Percentiles rank a stretch among this genome's conserved stretches.
These are phyloP conservation scores for Spirogloea muscicola DNA, from an alignment of 139 green algal genomes.

Conservation along the genomic window DNA sequence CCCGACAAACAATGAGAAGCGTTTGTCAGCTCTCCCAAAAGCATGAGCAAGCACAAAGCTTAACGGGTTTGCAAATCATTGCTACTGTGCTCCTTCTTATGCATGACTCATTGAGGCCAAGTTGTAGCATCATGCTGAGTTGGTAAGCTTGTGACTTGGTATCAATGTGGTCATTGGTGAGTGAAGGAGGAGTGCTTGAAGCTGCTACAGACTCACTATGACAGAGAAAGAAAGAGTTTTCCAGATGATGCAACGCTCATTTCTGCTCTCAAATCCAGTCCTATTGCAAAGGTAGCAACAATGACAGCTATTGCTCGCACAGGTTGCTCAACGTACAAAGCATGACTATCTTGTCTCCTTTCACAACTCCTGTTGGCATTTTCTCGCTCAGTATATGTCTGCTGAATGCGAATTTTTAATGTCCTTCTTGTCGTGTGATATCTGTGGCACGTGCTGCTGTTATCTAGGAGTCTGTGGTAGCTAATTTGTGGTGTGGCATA, in stretches of 20 bases:
- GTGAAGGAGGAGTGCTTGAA: constrained; percentile 60
- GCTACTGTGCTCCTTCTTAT: constrained; percentile 1
- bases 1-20: neutral
- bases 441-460: no score
- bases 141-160: neutral
- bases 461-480: no score
- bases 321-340: neutral
- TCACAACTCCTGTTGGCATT: neutral
- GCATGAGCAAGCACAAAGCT: no score
- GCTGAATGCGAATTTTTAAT: neutral
- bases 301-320: neutral
- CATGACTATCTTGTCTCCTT: neutral
- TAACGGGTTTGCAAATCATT: constrained; percentile 4
- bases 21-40: neutral
- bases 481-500: neutral
- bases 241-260: constrained; percentile 48
- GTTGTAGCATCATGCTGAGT: neutral
- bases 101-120: neutral
- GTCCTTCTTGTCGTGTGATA: neutral
- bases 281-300: constrained; percentile 4
- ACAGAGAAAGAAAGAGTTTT: constrained; percentile 52
- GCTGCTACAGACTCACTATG: constrained; percentile 47
- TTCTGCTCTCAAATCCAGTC: constrained; percentile 53
- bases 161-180: neutral
- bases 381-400: neutral